phyloP scores from a whole-genome alignment of 106 monocot genomes.

The Gastrodia elata region DNA sequence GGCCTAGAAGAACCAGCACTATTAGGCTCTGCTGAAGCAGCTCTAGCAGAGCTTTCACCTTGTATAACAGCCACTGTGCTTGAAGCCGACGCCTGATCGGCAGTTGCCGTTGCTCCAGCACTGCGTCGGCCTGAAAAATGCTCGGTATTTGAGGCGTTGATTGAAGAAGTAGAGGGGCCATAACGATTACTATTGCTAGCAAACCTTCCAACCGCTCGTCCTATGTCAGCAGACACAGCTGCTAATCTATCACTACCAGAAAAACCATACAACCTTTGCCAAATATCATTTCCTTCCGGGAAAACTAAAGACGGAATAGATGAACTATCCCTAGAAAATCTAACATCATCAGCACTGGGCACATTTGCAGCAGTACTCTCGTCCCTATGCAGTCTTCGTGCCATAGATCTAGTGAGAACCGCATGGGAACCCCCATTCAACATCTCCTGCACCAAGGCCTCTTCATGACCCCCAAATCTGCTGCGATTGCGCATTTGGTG shows the following conservation, averaged over 20 bases:
- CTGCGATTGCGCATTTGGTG: constrained; percentile 24
- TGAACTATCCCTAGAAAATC: constrained; percentile 15
- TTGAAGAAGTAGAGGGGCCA: constrained; percentile 31
- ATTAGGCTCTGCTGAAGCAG: constrained; percentile 41
- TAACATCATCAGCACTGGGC: constrained; percentile 5
- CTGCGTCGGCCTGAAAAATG: constrained; percentile 9
- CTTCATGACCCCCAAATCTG: constrained; percentile 29
- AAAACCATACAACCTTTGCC: constrained; percentile 23
- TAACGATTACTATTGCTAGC: constrained; percentile 14
- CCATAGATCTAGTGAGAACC: constrained; percentile 38
- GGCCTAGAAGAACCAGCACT: constrained; percentile 61
- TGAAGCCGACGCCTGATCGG: constrained; percentile 68
- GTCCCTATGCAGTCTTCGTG: constrained; percentile 32
- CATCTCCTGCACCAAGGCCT: constrained; percentile 30
- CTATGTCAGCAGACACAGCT: constrained; percentile 41
- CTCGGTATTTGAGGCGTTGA: constrained; percentile 25
- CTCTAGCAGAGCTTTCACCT: constrained; percentile 32
- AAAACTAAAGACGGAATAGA: constrained; percentile 17
- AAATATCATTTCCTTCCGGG: constrained; percentile 26
- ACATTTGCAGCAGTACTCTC: constrained; percentile 15
- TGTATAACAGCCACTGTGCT: constrained; percentile 84
- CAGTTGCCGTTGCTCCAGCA: constrained; percentile 20
- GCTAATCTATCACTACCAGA: constrained; percentile 28
- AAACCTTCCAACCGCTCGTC: constrained; percentile 43
- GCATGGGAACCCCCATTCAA: constrained; percentile 29